phyloP scores from a whole-genome alignment of 2,329 filamentous ascomycete genomes.

The Lithohypha guttulata region DNA sequence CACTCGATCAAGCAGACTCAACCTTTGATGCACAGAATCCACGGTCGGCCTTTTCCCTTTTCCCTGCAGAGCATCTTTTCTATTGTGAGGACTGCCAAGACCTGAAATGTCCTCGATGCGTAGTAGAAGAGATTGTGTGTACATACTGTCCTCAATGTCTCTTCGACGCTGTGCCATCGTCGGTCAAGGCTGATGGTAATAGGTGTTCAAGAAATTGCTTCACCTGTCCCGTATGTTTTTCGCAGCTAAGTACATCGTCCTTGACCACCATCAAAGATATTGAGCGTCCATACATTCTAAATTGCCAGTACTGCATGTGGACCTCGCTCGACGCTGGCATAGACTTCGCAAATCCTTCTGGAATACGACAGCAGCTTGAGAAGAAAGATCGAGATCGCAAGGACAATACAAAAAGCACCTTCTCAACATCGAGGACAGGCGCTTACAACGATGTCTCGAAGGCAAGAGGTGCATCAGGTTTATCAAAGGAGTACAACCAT shows the following conservation, averaged over 20 bases:
- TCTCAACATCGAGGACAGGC: slow-evolving; percentile 14
- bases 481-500: slow-evolving; percentile 17
- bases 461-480: slow-evolving; percentile 15
- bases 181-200: slow-evolving; percentile 85
- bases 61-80: slow-evolving; percentile 82
- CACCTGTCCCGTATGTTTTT: slow-evolving; percentile 81
- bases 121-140: slow-evolving; percentile 84
- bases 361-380: slow-evolving; percentile 69
- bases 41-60: slow-evolving; percentile 82
- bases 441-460: slow-evolving; percentile 7
- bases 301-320: slow-evolving; percentile 90
- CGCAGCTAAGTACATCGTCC: slow-evolving; percentile 62
- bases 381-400: slow-evolving; percentile 44
- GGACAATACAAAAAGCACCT: slow-evolving; percentile 21
- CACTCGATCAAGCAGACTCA: slow-evolving; percentile 58
- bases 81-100: slow-evolving; percentile 98
- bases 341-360: slow-evolving; percentile 78
- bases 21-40: slow-evolving; percentile 79
- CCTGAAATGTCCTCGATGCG: slow-evolving; percentile 85
- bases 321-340: slow-evolving; percentile 80
- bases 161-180: slow-evolving; percentile 90
- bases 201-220: slow-evolving; percentile 93
- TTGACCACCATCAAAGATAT: slow-evolving; percentile 29
- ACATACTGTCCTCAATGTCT: slow-evolving; percentile 93
- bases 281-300: slow-evolving; percentile 60